Percentiles rank a stretch among this genome's conserved stretches.
Evolutionary conservation across 495 filamentous ascomycete genomes (phyloP).

Genomic region (Annulohypoxylon bovei): DNA sequence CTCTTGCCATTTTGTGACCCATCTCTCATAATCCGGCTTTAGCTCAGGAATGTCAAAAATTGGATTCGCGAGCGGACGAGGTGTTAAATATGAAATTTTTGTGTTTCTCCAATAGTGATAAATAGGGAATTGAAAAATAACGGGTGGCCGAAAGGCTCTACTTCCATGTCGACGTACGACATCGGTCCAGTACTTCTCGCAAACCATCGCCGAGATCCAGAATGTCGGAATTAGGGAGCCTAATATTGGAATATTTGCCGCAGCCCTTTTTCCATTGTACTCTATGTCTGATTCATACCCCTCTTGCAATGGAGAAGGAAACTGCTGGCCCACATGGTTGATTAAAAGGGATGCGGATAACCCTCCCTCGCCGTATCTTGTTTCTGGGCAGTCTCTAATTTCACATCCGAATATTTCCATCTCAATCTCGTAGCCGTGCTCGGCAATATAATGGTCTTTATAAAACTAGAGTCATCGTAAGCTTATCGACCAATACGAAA

Average conservation of each 20-base stretch:
- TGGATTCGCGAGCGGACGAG: not conserved
- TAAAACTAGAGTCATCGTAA: conserved; percentile 2
- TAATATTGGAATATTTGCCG: too few species aligned
- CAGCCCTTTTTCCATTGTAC: too few species aligned
- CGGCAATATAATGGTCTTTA: not conserved
- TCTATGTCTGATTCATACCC: too few species aligned
- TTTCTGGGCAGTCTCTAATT: not conserved
- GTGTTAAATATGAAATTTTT: not conserved
- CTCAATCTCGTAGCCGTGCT: conserved; percentile 2
- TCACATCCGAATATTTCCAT: not conserved
- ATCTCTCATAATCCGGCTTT: not conserved
- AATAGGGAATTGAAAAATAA: not conserved
- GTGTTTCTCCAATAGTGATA: not conserved
- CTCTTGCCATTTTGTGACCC: not conserved
- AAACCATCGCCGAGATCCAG: conserved; percentile 1
- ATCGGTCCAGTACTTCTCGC: conserved; percentile 16
- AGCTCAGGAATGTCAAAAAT: not conserved
- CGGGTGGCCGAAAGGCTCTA: not conserved
- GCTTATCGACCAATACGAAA: too few species aligned
- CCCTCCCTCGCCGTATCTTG: not conserved
- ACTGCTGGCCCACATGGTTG: too few species aligned
- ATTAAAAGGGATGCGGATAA: not conserved
- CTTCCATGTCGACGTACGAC: not conserved
- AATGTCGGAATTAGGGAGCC: not conserved
- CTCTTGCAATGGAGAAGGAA: too few species aligned